These are phyloP conservation scores for Coemansia pectinata DNA, from an alignment of 192 early-diverging fungal species.

Conservation along the genomic window DNA sequence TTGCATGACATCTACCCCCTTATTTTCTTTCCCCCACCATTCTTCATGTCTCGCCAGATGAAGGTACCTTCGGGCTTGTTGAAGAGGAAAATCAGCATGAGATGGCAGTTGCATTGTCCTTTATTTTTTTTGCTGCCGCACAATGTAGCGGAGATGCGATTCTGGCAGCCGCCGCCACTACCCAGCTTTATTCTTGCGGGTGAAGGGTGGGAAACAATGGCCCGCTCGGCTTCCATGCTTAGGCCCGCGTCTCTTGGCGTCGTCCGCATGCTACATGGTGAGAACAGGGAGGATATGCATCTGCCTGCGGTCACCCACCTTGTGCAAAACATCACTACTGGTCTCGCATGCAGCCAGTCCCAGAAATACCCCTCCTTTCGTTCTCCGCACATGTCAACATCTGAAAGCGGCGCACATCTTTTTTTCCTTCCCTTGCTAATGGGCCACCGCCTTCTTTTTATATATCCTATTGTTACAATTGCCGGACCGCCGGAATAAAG, in stretches of 20 bases:
- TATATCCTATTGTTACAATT: not conserved
- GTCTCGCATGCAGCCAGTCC: not conserved
- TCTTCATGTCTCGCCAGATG: slow-evolving; percentile 1
- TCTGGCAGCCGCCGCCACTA: not conserved
- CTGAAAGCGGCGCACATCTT: not conserved
- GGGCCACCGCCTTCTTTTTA: not conserved
- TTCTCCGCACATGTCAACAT: slow-evolving; percentile 4
- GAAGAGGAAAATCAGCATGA: not conserved
- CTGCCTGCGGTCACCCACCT: not conserved
- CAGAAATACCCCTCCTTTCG: not conserved
- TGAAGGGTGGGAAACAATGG: not conserved
- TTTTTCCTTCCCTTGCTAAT: not conserved
- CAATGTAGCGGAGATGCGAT: not conserved
- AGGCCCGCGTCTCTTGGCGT: not conserved
- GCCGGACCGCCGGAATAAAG: not conserved
- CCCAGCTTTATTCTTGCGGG: not conserved
- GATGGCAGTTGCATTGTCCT: not conserved
- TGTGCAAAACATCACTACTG: not conserved
- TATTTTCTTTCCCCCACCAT: not conserved
- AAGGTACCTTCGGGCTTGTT: not conserved
- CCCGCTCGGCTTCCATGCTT: not conserved
- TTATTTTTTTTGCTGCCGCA: not conserved
- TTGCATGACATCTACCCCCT: not conserved
- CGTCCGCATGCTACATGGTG: not conserved
- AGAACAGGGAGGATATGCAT: not conserved